These are phyloP conservation scores for Geoglossum cookeanum DNA, from an alignment of 2,329 filamentous ascomycete species.

Conservation along the genomic window DNA sequence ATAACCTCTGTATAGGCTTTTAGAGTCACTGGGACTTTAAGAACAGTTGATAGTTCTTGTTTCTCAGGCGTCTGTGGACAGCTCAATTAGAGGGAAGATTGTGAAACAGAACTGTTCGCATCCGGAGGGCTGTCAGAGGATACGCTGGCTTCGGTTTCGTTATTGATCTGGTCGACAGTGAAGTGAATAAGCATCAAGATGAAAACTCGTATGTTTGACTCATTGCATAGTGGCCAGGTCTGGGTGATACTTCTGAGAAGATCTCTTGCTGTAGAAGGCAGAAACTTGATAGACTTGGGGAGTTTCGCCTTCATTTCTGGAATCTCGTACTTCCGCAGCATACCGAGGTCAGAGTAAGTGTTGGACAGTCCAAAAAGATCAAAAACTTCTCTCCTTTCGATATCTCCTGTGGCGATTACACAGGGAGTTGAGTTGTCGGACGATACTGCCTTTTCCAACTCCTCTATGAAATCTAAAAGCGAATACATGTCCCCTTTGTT, in stretches of 20 bases:
- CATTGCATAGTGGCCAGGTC: not conserved
- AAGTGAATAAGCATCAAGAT: not conserved
- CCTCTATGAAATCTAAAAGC: not conserved
- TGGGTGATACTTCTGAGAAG: not conserved
- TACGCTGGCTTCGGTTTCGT: not conserved
- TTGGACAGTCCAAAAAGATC: not conserved
- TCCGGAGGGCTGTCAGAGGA: not conserved
- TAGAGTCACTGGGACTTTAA: not conserved
- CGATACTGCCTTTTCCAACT: not conserved
- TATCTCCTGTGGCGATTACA: not conserved
- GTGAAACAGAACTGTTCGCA: not conserved
- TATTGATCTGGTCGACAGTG: not conserved
- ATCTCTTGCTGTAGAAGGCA: not conserved
- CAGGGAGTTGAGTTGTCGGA: not conserved
- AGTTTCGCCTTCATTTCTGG: not conserved
- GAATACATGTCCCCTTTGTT: not conserved
- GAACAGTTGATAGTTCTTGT: not conserved
- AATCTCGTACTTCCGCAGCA: not conserved
- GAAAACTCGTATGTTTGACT: not conserved
- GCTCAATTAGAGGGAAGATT: not conserved
- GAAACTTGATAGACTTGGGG: not conserved
- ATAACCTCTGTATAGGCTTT: not conserved
- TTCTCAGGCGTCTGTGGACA: not conserved
- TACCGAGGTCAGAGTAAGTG: not conserved
- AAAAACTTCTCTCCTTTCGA: not conserved